Evolutionary conservation across 192 early-diverging fungal genomes (phyloP), one percentile per base, ranked within the genome.

Genomic region (Podila clonocystis): DNA sequence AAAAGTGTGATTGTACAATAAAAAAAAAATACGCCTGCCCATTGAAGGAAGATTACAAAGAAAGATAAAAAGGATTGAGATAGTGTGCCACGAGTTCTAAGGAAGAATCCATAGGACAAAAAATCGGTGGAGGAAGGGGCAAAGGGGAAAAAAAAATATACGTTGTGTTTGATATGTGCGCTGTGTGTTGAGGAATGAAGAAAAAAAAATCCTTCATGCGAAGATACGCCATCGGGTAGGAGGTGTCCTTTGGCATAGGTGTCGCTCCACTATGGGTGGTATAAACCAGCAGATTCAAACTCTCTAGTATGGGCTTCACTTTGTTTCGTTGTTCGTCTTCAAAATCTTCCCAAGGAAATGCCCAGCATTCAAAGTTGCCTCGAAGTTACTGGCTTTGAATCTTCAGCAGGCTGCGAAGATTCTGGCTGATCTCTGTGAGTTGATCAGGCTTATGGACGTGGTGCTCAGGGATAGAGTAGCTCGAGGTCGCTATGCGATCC

Each of bases 341-440:
- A 9, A 55, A 22, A 55, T 1, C 5, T 22, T 20, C 20, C 52
- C 20, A 55, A 55, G 3, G 4, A 6, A 7, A 68, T 15, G 20
- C 26, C 28, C 17, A 20, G 3, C 29, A 20, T 13, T n/a, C 12
- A 31, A 38, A 11, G 31, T 6, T 19, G 13, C 34, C 34, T 30
- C 15, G 6, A 50, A 36, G 6, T 64, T 74, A 82, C 65, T 82
- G 76, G 34, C 83, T 69, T 57, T 76, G 74, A 55, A 88, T 86
- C 41, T 86, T 88, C 13, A 88, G 73, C 68, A 88, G 60, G 28
- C 58, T 84, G 65, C 84, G 73, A 17, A 88, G 55, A 52, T 67
- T 77, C 65, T 85, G 77, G 20, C 83, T 84, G 26, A 88, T 85
- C 55, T 88, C 87, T 17, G 72, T 78, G 34, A 88, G 48, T 48